Base-by-base conservation (phyloP, 768 basidiomycete species). In the Tulasnella sp. region DNA sequence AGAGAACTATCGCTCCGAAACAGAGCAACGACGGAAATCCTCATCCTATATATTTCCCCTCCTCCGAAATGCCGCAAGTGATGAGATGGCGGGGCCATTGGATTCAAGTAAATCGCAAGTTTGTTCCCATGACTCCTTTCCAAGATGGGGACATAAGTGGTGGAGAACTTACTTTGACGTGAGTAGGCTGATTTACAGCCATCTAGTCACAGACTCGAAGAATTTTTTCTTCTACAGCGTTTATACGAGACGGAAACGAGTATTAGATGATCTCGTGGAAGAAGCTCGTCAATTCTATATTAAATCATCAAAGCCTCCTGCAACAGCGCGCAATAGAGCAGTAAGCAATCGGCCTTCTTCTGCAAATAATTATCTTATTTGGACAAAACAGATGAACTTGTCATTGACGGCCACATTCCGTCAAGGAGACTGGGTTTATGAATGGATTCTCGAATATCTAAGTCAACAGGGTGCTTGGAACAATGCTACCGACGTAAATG, bases 361-460 rank as follows among this genome's bases (percentile, higher is more conserved):
- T n/a, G n/a, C n/a, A n/a, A n/a, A n/a, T n/a, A n/a, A n/a, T n/a
- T n/a, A n/a, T n/a, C n/a, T n/a, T n/a, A n/a, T n/a, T n/a, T n/a
- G n/a, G n/a, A n/a, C n/a, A n/a, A n/a, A n/a, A n/a, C n/a, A n/a
- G n/a, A n/a, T n/a, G n/a, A 51, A 51, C 40, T 34, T 51, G 24
- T 42, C 49, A 1, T 16, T 51, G 12, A 41, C 29, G 28, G 49
- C 49, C 28, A 34, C 33, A 6, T 51, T 51, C 15, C 39, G 44
- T n/a, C 49, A 51, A 19, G 25, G 40, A 10, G 49, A 51, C 31
- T 51, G 44, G 28, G 44, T 42, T 5, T 51, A 51, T 42, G 31
- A 28, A 4, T 51, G 49, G 49, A 27, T 51, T 42, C 40, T 51
- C 27, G 49, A 41, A 6, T 51, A 42, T 42, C 49, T 51, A 19